Evolutionary conservation across 2,329 filamentous ascomycete genomes (phyloP), one percentile per base, ranked within the genome.

Genomic region (Hypocreales sp.): DNA sequence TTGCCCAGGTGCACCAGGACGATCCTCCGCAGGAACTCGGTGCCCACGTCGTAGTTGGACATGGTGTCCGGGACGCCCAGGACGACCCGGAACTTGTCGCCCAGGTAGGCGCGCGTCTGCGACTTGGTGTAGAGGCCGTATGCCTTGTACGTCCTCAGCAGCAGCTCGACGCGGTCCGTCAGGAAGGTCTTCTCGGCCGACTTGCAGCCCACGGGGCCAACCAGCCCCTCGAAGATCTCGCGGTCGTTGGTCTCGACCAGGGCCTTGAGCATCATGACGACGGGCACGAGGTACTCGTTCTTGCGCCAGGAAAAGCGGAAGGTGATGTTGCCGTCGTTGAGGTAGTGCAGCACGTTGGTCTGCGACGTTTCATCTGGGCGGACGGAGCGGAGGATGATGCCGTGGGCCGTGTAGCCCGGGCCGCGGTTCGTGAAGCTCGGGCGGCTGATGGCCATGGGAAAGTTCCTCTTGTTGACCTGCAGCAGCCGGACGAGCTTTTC

Each of bases 221-320:
- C 77, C 27, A 98, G 58, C n/a, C 79, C 80, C 53, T 95, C 86
- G 33, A 92, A 95, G 24, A 98, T 90, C 47, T 94, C 86, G 31
- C 83, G 73, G 47, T 98, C 90, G 48, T 93, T 98, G 11, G 90
- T 98, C 51, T 98, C 87, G 3, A 90, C 70, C 26, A 98, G 61
- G 2, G 90, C 87, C 59, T 95, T 98, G 37, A 98, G 58, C 19
- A 98, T 74, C 87, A 98, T 95, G 67, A 94, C 76, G 34, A 84
- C 80, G 1, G 90, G 90, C 3, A 98, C 70, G n/a, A 98, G 70
- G 46, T 83, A 98, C 53, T 98, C 90, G 40, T 84, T 83, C 57
- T 98, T 98, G 40, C 86, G 70, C 87, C 87, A 98, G 6, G 87
- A 94, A 55, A 98, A 98, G 31, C 90, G 71, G 56, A 98, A 93